Conservation (phyloP, 306 rosid species). For the Malus fusca region DNA sequence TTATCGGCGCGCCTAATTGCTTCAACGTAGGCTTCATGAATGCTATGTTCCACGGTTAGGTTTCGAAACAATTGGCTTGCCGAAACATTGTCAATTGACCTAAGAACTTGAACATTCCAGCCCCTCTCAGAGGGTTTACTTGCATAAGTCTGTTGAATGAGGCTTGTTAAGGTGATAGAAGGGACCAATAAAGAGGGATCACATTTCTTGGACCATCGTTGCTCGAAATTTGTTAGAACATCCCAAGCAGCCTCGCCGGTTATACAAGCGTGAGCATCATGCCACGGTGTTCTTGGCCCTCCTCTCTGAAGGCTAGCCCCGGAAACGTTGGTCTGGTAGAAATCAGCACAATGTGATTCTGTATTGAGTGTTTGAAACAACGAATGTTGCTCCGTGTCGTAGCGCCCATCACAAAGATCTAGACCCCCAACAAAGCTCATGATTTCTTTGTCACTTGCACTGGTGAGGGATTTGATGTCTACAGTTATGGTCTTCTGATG, state of each 20-base stretch:
- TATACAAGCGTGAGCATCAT: constrained; percentile 89
- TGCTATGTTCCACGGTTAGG: constrained; percentile 71
- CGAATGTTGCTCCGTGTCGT: constrained; percentile 81
- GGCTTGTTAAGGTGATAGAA: constrained; percentile 32
- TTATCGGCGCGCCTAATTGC: constrained; percentile 79
- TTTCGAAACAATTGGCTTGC: constrained; percentile 58
- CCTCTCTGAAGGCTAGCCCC: constrained; percentile 71
- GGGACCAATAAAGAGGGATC: constrained; percentile 65
- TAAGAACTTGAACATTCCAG: constrained; percentile 83
- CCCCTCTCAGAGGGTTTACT: constrained; percentile 29
- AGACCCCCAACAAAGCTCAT: constrained; percentile 83
- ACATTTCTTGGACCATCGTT: constrained; percentile 79
- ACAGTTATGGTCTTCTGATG: constrained; percentile 77
- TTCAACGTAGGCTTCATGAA: constrained; percentile 79
- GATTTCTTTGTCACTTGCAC: constrained; percentile 50
- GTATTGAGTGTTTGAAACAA: constrained; percentile 53
- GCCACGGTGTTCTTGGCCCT: constrained; percentile 98
- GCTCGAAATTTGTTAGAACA: constrained; percentile 76
- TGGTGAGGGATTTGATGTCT: constrained; percentile 40
- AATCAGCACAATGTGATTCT: constrained; percentile 55
- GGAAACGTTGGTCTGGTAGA: constrained; percentile 68
- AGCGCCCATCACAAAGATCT: constrained; percentile 84
- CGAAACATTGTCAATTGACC: constrained; percentile 78
- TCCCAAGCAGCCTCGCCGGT: constrained; percentile 89
- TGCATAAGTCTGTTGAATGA: constrained; percentile 32